These are phyloP conservation scores for Claviceps citrina DNA, from an alignment of 2,329 filamentous ascomycete genomes.

Conservation along the genomic window DNA sequence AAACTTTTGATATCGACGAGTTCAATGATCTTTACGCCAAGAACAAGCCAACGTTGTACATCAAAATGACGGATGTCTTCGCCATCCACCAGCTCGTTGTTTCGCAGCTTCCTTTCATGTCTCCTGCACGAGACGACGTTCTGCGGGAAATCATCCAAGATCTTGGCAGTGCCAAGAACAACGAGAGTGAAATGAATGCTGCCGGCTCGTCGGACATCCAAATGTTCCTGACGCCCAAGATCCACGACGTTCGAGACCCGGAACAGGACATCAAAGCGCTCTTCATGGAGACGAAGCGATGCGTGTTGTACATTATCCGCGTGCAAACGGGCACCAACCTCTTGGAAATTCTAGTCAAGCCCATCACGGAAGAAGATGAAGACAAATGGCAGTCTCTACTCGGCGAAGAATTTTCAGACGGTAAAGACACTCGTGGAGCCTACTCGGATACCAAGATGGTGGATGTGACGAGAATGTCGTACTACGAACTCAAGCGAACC, in stretches of 20 bases:
- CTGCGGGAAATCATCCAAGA: slow-evolving; percentile 86
- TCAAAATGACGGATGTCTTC: slow-evolving; percentile 96
- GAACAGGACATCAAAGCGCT: slow-evolving; percentile 83
- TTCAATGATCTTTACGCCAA: slow-evolving; percentile 96
- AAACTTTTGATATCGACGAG: slow-evolving; percentile 94
- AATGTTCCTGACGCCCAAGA: slow-evolving; percentile 75
- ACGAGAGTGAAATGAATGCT: slow-evolving; percentile 81
- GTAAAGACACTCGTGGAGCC: slow-evolving; percentile 58
- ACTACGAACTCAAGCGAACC: slow-evolving; percentile 81
- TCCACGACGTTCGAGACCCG: slow-evolving; percentile 81
- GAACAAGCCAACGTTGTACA: slow-evolving; percentile 94
- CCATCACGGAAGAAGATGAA: slow-evolving; percentile 75
- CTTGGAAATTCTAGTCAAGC: slow-evolving; percentile 89
- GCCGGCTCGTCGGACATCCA: slow-evolving; percentile 81
- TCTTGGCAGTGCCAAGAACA: slow-evolving; percentile 87
- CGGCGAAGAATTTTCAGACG: slow-evolving; percentile 59
- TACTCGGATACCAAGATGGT: slow-evolving; percentile 81
- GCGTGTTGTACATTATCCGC: slow-evolving; percentile 92
- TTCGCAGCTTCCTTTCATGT: slow-evolving; percentile 61
- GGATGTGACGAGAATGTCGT: slow-evolving; percentile 79
- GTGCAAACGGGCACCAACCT: slow-evolving; percentile 83
- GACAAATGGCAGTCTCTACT: slow-evolving; percentile 72
- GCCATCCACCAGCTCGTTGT: slow-evolving; percentile 83
- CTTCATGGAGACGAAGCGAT: slow-evolving; percentile 97
- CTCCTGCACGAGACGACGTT: slow-evolving; percentile 68